Evolutionary conservation across 2,329 filamentous ascomycete species (phyloP), one percentile per base, ranked within the genome.

Genomic region (Epichloe amarillans): DNA sequence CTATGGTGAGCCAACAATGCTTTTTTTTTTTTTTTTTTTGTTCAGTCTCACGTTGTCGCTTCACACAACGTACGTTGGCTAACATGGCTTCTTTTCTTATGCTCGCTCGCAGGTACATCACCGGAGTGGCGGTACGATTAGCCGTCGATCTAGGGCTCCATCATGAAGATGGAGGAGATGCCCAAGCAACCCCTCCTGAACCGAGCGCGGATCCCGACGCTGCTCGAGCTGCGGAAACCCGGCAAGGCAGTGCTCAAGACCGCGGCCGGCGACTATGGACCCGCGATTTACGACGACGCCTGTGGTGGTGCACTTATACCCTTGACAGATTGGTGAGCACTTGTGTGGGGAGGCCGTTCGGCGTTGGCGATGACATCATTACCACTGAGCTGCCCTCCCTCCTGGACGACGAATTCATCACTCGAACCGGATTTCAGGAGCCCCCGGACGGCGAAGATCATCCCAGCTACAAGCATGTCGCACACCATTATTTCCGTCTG

Each of bases 271-370:
- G 87, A 52, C 81, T 95, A 66, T 96, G 88, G 77, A 76, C 88
- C 39, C 82, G 91, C 49, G 93, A 97, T 64, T 76, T 95, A 55
- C 82, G 89, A 48, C 78, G 91, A 51, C 79, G 91, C 35, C 73
- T 97, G 14, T 97, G 90, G 89, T 97, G 93, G 91, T 95, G 89
- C 69, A 90, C 90, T 2, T 97, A 97, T 67, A 91, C 88, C 5
- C 81, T 97, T 50, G 91, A 97, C 66, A 80, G 91, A n/a, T 80
- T 97, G 5, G 91, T 97, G 47, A 93, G 88, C 61, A 90, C 88
- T 21, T 96, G 90, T 59, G 91, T 97, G 26, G 91, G 91, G 38
- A 77, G 91, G 50, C 93, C 91, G 6, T 94, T 96, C 61, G 90
- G 91, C 33, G 88, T 97, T 55, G 90, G 86, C n/a, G 93, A 97